Evolutionary conservation across 2,329 filamentous ascomycete genomes (phyloP).

Genomic region (Apiospora pterosperma): DNA sequence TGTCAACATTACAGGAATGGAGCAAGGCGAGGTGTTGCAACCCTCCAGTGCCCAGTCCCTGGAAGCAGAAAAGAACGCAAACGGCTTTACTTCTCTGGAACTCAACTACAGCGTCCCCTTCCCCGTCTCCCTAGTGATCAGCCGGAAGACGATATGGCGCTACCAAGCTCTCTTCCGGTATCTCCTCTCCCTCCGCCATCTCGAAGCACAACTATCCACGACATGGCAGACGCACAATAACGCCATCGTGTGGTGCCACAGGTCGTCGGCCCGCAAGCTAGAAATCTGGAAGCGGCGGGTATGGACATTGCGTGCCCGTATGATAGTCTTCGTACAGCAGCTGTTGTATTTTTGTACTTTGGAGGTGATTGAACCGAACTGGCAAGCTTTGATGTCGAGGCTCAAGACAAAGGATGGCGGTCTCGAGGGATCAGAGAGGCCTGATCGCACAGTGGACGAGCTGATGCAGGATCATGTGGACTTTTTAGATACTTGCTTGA

Average conservation of each 20-base stretch:
- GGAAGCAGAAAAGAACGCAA: slow-evolving; percentile 84
- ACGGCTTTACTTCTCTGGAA: slow-evolving; percentile 87
- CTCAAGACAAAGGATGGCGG: slow-evolving; percentile 60
- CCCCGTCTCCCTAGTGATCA: slow-evolving; percentile 91
- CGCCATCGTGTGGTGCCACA: slow-evolving; percentile 76
- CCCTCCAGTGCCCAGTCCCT: slow-evolving; percentile 63
- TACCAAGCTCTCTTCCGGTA: slow-evolving; percentile 97
- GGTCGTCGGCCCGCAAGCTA: slow-evolving; percentile 66
- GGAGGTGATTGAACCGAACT: slow-evolving; percentile 97
- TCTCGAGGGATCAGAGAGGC: slow-evolving; percentile 35
- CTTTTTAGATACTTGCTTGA: slow-evolving; percentile 94
- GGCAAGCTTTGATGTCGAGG: slow-evolving; percentile 88
- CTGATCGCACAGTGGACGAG: slow-evolving; percentile 82
- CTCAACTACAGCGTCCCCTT: slow-evolving; percentile 95
- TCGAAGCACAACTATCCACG: slow-evolving; percentile 81
- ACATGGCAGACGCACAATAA: slow-evolving; percentile 91
- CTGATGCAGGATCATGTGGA: slow-evolving; percentile 99
- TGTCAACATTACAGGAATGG: slow-evolving; percentile 93
- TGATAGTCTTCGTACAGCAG: slow-evolving; percentile 97
- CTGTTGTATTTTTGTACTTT: slow-evolving; percentile 94
- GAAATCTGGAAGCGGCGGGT: slow-evolving; percentile 92
- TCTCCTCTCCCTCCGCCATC: slow-evolving; percentile 80
- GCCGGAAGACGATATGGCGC: slow-evolving; percentile 91
- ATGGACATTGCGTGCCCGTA: slow-evolving; percentile 86
- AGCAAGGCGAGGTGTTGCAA: slow-evolving; percentile 80